These are phyloP conservation scores for Komagataella populi DNA, from an alignment of 805 yeast species.

Conservation along the genomic window DNA sequence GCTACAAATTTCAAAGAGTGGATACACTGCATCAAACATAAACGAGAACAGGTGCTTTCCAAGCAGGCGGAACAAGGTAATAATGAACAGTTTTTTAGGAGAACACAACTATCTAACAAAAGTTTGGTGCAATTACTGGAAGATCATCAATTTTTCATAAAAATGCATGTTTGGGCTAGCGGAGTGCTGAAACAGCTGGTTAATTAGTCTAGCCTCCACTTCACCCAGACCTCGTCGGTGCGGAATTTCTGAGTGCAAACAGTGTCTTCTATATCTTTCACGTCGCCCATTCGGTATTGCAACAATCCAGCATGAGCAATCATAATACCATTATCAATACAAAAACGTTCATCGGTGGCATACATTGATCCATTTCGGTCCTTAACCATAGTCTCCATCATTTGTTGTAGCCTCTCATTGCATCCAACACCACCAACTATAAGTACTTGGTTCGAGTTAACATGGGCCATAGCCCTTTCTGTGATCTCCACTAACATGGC, in stretches of 20 bases:
- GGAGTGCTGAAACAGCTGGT: slow-evolving; percentile 28
- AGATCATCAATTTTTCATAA: background rate
- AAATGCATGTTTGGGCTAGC: background rate
- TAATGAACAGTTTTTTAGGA: background rate
- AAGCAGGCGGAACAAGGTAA: background rate
- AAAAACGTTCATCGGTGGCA: slow-evolving; percentile 94
- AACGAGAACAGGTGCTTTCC: background rate
- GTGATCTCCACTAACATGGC: slow-evolving; percentile 97
- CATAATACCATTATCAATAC: slow-evolving; percentile 98
- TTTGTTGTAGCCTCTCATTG: slow-evolving; percentile 77
- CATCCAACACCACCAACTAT: slow-evolving; percentile 99
- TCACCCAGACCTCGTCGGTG: slow-evolving; percentile 84
- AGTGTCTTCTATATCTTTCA: slow-evolving; percentile 45
- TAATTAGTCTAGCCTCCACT: slow-evolving; percentile 45
- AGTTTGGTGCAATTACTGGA: background rate
- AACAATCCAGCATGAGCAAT: slow-evolving; percentile 95
- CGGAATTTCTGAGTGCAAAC: slow-evolving; percentile 90
- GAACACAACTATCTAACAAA: background rate
- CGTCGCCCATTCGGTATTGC: slow-evolving; percentile 72
- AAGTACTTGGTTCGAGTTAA: slow-evolving; percentile 73
- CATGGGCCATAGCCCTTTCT: slow-evolving; percentile 98
- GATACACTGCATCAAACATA: slow-evolving; percentile 22
- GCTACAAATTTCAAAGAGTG: slow-evolving; percentile 24
- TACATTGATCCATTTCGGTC: slow-evolving; percentile 82
- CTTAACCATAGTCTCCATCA: slow-evolving; percentile 92